Evolutionary conservation across 306 rosid species (phyloP).

Genomic region (Urtica urens): DNA sequence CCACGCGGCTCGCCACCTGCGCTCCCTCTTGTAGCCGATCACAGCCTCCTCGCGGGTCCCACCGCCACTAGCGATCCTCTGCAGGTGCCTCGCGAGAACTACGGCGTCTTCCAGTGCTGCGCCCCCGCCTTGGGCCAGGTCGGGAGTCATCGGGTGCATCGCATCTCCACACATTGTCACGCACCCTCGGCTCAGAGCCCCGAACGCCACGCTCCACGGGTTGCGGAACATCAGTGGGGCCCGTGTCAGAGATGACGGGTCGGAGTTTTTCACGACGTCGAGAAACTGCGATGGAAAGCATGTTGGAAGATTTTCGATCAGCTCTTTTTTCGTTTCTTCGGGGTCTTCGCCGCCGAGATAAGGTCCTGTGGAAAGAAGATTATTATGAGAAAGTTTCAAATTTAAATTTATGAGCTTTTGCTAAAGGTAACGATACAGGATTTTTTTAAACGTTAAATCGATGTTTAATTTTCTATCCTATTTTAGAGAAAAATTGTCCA

Average conservation of each 20-base stretch:
- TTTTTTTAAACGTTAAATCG: too few species aligned
- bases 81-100: background rate
- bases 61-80: background rate
- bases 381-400: too few species aligned
- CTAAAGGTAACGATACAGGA: too few species aligned
- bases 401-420: too few species aligned
- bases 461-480: too few species aligned
- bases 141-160: background rate
- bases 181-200: background rate
- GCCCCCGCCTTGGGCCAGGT: background rate
- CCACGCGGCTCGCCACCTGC: slow-evolving; percentile 1
- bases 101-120: background rate
- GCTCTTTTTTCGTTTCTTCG: background rate
- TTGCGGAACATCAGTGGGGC: background rate
- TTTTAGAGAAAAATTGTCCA: too few species aligned
- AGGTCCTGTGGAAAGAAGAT: background rate
- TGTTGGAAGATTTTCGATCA: background rate
- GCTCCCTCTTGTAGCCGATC: background rate
- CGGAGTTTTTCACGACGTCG: background rate
- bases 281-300: background rate
- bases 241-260: background rate
- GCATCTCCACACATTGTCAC: background rate
- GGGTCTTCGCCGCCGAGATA: background rate
- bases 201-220: background rate
- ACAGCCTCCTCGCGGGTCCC: background rate